phyloP scores from a whole-genome alignment of 352 stramenopile genomes.

The Blastocystis hominis region DNA sequence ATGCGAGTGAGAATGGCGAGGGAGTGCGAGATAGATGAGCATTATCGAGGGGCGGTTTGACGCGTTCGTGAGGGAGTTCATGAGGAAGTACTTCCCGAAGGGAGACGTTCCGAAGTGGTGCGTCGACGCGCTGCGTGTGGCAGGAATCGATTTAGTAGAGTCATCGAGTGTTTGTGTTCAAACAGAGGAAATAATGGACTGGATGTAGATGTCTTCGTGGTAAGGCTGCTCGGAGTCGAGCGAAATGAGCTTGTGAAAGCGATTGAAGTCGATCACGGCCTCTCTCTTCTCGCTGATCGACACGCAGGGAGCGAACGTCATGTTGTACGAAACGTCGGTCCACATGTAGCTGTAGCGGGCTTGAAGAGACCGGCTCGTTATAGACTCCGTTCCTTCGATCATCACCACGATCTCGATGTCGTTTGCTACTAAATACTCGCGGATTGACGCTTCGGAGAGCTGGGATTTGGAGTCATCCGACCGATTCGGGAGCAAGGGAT shows the following conservation, averaged over 20 bases:
- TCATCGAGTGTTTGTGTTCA: neutral
- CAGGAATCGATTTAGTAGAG: slow-evolving; percentile 62
- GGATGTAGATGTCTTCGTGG: slow-evolving; percentile 41
- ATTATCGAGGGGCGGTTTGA: slow-evolving; percentile 71
- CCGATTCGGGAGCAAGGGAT: neutral
- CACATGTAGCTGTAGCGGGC: slow-evolving; percentile 25
- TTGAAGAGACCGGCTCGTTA: slow-evolving; percentile 17
- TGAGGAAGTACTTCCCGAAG: slow-evolving; percentile 69
- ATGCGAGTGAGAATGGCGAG: slow-evolving; percentile 61
- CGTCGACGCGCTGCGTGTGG: slow-evolving; percentile 68
- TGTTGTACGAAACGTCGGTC: slow-evolving; percentile 22
- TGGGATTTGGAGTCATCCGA: neutral
- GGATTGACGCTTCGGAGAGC: slow-evolving; percentile 1
- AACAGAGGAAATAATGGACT: slow-evolving; percentile 35
- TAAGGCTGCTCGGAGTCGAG: neutral
- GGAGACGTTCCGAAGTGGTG: slow-evolving; percentile 68
- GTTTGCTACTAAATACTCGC: neutral
- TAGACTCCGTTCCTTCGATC: slow-evolving; percentile 41
- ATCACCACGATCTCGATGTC: slow-evolving; percentile 35
- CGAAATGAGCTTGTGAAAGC: slow-evolving; percentile 2
- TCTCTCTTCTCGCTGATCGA: slow-evolving; percentile 5
- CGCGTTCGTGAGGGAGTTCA: slow-evolving; percentile 70
- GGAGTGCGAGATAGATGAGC: slow-evolving; percentile 60
- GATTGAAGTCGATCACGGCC: slow-evolving; percentile 42
- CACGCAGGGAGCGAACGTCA: slow-evolving; percentile 17